phyloP scores from a whole-genome alignment of 2,329 filamentous ascomycete species.

The Drechslerella stenobrocha region DNA sequence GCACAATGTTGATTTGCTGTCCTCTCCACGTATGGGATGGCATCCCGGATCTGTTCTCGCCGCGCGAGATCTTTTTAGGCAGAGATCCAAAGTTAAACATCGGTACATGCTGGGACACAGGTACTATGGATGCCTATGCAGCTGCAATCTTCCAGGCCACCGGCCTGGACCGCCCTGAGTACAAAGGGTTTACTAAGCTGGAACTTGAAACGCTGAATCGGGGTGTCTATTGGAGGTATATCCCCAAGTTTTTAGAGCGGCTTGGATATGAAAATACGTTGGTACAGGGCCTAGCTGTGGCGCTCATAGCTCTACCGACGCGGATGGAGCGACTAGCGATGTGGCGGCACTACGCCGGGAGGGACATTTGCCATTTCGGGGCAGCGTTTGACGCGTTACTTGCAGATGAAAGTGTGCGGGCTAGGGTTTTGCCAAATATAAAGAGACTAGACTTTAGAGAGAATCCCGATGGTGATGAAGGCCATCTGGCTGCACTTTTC shows the following conservation, averaged over 20 bases:
- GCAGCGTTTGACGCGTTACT: not conserved
- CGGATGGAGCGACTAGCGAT: constrained; percentile 15
- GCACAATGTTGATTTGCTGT: constrained; percentile 28
- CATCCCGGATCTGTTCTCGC: constrained; percentile 21
- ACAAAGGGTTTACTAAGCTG: constrained; percentile 32
- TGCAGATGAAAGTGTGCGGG: not conserved
- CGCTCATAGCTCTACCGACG: constrained; percentile 12
- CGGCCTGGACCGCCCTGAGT: constrained; percentile 25
- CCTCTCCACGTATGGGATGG: constrained; percentile 13
- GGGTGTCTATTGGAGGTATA: constrained; percentile 28
- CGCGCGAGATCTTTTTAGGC: constrained; percentile 38
- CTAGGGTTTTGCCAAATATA: constrained; percentile 8
- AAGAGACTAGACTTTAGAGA: constrained; percentile 15
- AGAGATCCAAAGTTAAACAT: constrained; percentile 32
- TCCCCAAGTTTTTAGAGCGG: constrained; percentile 24
- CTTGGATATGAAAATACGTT: constrained; percentile 25
- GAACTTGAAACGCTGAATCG: constrained; percentile 26
- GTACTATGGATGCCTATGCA: constrained; percentile 24
- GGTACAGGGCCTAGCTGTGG: constrained; percentile 23
- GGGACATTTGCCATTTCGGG: constrained; percentile 7
- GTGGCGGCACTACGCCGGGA: not conserved
- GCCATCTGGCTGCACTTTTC: not conserved
- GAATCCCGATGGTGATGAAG: not conserved
- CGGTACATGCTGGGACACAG: constrained; percentile 28
- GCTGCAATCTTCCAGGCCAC: constrained; percentile 12